These are phyloP conservation scores for Metschnikowia henanensis DNA, from an alignment of 805 yeast species.

Conservation along the genomic window DNA sequence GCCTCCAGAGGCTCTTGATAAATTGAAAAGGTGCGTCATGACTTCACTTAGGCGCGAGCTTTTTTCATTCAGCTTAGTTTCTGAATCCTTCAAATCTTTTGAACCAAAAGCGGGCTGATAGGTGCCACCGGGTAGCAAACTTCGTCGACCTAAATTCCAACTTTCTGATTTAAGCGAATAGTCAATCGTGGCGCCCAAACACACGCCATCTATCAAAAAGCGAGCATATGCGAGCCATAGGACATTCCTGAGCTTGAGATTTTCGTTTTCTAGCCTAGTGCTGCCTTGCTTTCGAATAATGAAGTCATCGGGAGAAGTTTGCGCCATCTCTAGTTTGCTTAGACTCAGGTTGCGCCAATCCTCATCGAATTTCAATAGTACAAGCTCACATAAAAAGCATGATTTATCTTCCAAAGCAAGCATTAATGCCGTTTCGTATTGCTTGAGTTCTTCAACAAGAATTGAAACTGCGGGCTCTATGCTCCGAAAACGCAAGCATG, in stretches of 20 bases:
- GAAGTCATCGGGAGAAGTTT: not conserved
- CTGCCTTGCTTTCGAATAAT: conserved; percentile 19
- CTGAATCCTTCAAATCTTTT: not conserved
- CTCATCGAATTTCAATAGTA: conserved; percentile 34
- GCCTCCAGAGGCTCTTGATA: conserved; percentile 26
- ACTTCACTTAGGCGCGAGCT: conserved; percentile 24
- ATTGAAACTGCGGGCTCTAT: conserved; percentile 69
- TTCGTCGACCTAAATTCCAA: too few species aligned
- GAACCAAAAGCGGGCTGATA: too few species aligned
- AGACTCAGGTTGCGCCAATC: not conserved
- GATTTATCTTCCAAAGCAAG: conserved; percentile 66
- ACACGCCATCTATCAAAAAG: conserved; percentile 42
- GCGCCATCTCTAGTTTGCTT: not conserved
- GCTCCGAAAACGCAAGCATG: conserved; percentile 62
- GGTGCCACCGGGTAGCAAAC: too few species aligned
- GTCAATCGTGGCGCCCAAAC: conserved; percentile 9
- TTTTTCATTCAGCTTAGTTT: not conserved
- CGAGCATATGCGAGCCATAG: conserved; percentile 72
- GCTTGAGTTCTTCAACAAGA: conserved; percentile 59
- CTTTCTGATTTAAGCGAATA: not conserved
- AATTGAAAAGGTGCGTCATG: conserved; percentile 31
- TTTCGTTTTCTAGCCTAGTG: conserved; percentile 35
- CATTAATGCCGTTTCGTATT: conserved; percentile 78
- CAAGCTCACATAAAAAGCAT: conserved; percentile 50
- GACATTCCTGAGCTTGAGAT: conserved; percentile 52